Evolutionary conservation across 768 basidiomycete genomes (phyloP), one percentile per base, ranked within the genome.

Genomic region (Imleria badia): DNA sequence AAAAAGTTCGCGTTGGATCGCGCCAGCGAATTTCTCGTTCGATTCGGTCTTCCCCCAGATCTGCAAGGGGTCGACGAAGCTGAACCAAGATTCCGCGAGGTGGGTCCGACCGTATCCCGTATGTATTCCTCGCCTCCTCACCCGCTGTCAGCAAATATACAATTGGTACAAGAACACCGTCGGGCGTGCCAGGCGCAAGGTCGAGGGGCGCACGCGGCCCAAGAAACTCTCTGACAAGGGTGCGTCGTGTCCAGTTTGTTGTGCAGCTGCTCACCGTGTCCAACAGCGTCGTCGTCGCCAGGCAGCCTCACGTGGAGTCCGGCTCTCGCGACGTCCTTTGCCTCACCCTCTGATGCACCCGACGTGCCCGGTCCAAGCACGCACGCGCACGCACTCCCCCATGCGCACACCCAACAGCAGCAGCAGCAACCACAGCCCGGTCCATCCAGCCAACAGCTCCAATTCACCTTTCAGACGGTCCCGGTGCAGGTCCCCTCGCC

Each of bases 121-220:
- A 26, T n/a, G 26, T 26, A 3, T 26, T 26, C n/a, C n/a, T n/a
- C n/a, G n/a, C n/a, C n/a, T 26, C 6, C 26, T 31, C 6, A 43
- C 23, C 19, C 29, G 34, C 23, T 5, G 10, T 6, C 35, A 85
- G 83, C 83, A 84, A 80, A 83, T 86, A 53, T 86, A 86, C 73
- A 85, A 85, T 61, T 86, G 84, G 84, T 86, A 83, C 72, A 86
- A 86, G 72, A 86, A 86, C 66, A 84, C 84, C 17, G 79, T 83
- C 51, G 84, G 84, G 7, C 75, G 84, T 31, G 81, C 79, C 8
- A 74, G 83, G 50, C 74, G 83, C 44, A 83, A 83, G 65, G 70
- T 79, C 42, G 83, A 83, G 56, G 82, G 82, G 7, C 73, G 79
- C 26, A 77, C 81, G 1, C 73, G 81, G 41, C 76, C 81, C 36